Base-by-base conservation (phyloP, 2,329 filamentous ascomycete genomes). In the Diaporthe citri region DNA sequence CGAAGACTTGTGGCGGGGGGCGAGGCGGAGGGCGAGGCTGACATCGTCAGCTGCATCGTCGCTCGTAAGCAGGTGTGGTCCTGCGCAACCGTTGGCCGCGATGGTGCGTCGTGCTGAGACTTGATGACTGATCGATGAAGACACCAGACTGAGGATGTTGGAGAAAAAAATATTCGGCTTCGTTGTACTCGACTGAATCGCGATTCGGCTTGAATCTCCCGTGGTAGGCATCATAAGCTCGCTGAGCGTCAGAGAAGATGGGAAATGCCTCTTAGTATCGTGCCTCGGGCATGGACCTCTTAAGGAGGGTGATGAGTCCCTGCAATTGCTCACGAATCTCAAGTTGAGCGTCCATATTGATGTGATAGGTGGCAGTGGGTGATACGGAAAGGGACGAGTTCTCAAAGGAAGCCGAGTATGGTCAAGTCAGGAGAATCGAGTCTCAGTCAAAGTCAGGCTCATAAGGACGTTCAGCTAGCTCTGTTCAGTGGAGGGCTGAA, bases 181-280 rank as follows among this genome's bases (percentile, higher is more conserved):
- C 2, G 10, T 51, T 36, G 22, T 6, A 31, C 9, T 51, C 43
- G 20, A 51, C 25, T 8, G 43, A 66, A 6, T 22, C 43, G 7
- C 22, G 22, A 1, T 15, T 36, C 6, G 31, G 62, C 43, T 25
- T 51, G 3, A 13, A 22, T 12, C 6, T 22, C 20, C 15, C 0
- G 2, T 22, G 62, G 28, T 36, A 66, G 41, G 17, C 6, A 2
- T 31, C n/a, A 20, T 34, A 48, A 4, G 20, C 28, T 5, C 7
- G 1, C 3, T 8, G 12, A 4, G 39, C 41, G 7, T 31, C 15
- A 20, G 4, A 2, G 3, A 66, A 48, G 28, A 20, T 22, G 2
- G 3, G 0, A 6, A 48, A 13, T 2, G 43, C 31, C 10, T 34
- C 1, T 0, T 2, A 6, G 15, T 34, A 10, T 2, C 51, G 2